Conservation (phyloP, 768 basidiomycete genomes). For the Asterophora parasitica region DNA sequence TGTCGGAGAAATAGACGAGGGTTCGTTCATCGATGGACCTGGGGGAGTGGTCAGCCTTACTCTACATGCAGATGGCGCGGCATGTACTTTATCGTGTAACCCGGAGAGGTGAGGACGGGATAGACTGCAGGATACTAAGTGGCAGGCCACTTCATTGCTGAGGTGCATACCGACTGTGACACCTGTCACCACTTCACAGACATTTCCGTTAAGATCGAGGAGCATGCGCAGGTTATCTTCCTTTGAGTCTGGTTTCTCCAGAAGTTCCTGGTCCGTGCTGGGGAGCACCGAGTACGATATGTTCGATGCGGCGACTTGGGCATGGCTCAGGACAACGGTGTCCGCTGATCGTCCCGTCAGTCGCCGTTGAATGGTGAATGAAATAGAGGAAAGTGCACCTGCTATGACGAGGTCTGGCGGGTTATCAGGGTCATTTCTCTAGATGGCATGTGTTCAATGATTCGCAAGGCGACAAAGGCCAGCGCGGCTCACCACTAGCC, state of each 20-base stretch:
- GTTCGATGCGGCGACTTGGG: slow-evolving; percentile 54
- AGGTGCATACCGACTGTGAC: slow-evolving; percentile 77
- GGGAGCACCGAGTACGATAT: slow-evolving; percentile 51
- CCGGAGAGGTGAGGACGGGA: slow-evolving; percentile 70
- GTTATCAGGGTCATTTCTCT: slow-evolving; percentile 57
- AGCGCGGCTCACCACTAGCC: slow-evolving; percentile 54
- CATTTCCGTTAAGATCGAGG: slow-evolving; percentile 76
- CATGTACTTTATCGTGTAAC: slow-evolving; percentile 63
- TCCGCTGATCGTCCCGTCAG: slow-evolving; percentile 57
- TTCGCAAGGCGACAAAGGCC: neutral
- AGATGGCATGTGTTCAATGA: slow-evolving; percentile 3
- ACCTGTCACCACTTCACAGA: slow-evolving; percentile 92
- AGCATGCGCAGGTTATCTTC: slow-evolving; percentile 86
- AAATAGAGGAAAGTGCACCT: slow-evolving; percentile 34
- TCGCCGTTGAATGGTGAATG: neutral
- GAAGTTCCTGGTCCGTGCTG: slow-evolving; percentile 57
- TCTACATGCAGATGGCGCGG: slow-evolving; percentile 1
- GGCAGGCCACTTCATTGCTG: no score
- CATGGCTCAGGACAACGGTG: slow-evolving; percentile 87
- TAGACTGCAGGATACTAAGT: slow-evolving; percentile 54
- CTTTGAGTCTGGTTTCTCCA: slow-evolving; percentile 84
- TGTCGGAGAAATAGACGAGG: slow-evolving; percentile 72
- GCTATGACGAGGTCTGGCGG: slow-evolving; percentile 78
- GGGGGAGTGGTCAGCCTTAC: neutral
- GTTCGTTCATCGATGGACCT: slow-evolving; percentile 83